phyloP scores from a whole-genome alignment of 1,139 yeast genomes.

The Yamadazyma conglobata region DNA sequence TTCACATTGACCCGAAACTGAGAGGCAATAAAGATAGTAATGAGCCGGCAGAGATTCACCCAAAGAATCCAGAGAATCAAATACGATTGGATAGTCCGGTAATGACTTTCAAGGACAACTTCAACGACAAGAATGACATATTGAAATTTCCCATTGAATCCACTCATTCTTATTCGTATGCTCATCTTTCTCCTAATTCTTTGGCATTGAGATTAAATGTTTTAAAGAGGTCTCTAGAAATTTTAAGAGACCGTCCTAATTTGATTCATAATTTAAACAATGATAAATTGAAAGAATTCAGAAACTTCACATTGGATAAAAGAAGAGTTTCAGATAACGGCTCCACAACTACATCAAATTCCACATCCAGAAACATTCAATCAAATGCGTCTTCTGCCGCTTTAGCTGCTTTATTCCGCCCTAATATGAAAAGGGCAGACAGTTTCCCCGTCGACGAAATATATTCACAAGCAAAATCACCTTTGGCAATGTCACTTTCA shows the following conservation, averaged over 20 bases:
- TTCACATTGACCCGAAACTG: too few species aligned
- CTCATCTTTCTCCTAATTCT: constrained; percentile 77
- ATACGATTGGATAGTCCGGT: constrained; percentile 13
- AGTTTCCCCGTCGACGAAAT: constrained; percentile 32
- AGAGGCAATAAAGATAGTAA: too few species aligned
- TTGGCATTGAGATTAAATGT: constrained; percentile 73
- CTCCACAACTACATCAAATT: not conserved
- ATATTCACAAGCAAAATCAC: constrained; percentile 12
- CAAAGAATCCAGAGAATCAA: too few species aligned
- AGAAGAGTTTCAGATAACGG: constrained; percentile 2
- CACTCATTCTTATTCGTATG: constrained; percentile 81
- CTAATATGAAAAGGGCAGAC: constrained; percentile 34
- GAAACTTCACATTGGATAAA: constrained; percentile 1
- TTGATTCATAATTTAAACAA: constrained; percentile 28
- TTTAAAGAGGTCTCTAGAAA: constrained; percentile 70
- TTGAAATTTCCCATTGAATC: constrained; percentile 70
- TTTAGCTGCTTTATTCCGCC: constrained; percentile 53
- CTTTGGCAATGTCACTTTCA: constrained; percentile 3
- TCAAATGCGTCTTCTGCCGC: constrained; percentile 64
- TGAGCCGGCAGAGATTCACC: too few species aligned
- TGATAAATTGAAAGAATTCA: constrained; percentile 3
- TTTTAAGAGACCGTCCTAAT: constrained; percentile 61
- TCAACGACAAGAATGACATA: constrained; percentile 19
- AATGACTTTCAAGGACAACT: constrained; percentile 15
- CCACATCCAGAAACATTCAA: constrained; percentile 22